These are phyloP conservation scores for Monosporascus sp. DNA, from an alignment of 2,329 filamentous ascomycete species.

Conservation along the genomic window DNA sequence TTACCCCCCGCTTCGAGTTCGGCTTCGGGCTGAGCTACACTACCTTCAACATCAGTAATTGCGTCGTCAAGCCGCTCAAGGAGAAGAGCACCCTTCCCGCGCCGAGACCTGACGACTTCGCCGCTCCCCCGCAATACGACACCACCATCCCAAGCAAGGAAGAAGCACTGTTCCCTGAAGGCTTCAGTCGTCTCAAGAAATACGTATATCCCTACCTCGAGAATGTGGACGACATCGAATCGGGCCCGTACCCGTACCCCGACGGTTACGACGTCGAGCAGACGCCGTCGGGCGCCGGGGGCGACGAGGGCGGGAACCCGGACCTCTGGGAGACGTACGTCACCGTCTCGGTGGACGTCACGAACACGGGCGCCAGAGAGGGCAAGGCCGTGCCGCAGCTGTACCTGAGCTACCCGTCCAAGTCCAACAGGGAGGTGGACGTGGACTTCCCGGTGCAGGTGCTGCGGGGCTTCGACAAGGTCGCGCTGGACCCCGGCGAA, in stretches of 20 bases:
- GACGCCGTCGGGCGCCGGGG: conserved; percentile 58
- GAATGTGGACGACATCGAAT: conserved; percentile 38
- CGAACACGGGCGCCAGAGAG: conserved; percentile 43
- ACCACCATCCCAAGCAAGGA: conserved; percentile 47
- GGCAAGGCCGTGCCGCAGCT: conserved; percentile 44
- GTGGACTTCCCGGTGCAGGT: conserved; percentile 62
- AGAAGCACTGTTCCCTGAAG: conserved; percentile 56
- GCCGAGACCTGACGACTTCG: conserved; percentile 34
- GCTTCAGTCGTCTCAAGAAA: conserved; percentile 57
- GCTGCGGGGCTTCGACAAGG: conserved; percentile 70
- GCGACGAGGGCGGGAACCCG: conserved; percentile 63
- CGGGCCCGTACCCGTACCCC: conserved; percentile 43
- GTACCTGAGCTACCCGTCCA: conserved; percentile 38
- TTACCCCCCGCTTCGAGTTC: conserved; percentile 77
- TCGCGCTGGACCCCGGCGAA: conserved; percentile 50
- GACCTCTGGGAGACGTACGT: conserved; percentile 56
- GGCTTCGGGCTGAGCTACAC: conserved; percentile 84
- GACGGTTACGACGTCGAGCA: conserved; percentile 48
- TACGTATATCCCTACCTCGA: conserved; percentile 71
- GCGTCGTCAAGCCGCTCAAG: conserved; percentile 41
- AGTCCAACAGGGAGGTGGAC: conserved; percentile 7
- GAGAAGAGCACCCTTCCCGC: conserved; percentile 39
- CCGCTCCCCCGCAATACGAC: conserved; percentile 49
- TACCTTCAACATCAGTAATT: conserved; percentile 56
- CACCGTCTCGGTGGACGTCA: conserved; percentile 43